A percentile compares a stretch with the other conserved stretches of the same genome.
phyloP scores from a whole-genome alignment of 177 flowering plant genomes.

The Vitis hybrid region DNA sequence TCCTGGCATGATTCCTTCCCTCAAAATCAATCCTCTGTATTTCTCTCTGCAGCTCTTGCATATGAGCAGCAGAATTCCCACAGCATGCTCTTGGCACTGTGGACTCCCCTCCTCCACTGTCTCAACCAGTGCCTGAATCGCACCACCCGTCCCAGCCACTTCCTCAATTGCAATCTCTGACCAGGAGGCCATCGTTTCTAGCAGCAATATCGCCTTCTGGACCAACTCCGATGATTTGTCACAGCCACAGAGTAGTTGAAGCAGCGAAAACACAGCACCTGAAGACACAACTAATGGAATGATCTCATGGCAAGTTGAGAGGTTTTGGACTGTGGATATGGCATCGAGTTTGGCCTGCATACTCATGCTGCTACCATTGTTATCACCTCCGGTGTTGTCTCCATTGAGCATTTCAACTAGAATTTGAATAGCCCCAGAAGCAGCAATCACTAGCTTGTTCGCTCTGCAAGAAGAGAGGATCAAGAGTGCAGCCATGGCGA shows the following conservation, averaged over 20 bases:
- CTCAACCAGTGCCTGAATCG: conserved; percentile 53
- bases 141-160: conserved; percentile 26
- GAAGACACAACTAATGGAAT: conserved; percentile 31
- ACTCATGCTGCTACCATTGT: conserved; percentile 10
- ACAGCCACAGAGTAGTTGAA: conserved; percentile 21
- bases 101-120: conserved; percentile 57
- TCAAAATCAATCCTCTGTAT: conserved; percentile 50
- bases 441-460: conserved; percentile 48
- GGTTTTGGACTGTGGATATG: conserved; percentile 57
- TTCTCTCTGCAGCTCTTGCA: conserved; percentile 48
- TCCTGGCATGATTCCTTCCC: conserved; percentile 65
- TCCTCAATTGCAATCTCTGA: conserved; percentile 34
- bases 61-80: conserved; percentile 36
- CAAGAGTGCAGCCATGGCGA: conserved; percentile 43
- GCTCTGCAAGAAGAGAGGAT: conserved; percentile 56
- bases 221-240: conserved; percentile 44
- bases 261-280: conserved; percentile 29
- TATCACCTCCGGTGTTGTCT: not conserved
- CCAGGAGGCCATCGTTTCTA: conserved; percentile 38
- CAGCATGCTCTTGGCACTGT: conserved; percentile 60
- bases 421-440: conserved; percentile 46
- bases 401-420: conserved; percentile 30
- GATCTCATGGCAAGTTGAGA: conserved; percentile 39
- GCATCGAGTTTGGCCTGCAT: conserved; percentile 49
- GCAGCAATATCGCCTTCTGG: conserved; percentile 46